Base-by-base conservation (phyloP, 495 filamentous ascomycete genomes). In the Talaromyces ruber region DNA sequence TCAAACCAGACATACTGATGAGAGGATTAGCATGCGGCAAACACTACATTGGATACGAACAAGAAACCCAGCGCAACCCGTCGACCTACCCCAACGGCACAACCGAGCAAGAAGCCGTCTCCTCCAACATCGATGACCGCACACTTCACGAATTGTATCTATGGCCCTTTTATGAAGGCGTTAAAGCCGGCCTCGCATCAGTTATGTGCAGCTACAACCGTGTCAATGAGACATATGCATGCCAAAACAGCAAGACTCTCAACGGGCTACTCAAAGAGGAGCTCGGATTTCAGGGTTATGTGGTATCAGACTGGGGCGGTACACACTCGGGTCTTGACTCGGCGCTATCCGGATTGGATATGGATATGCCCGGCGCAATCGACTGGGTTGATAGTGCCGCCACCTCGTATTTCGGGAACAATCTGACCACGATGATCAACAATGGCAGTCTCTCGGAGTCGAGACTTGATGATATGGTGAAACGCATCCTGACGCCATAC, bases 201-300 rank as follows among this genome's bases (percentile, higher is more conserved):
- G 70, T 96, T 64, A 97, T 98, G 94, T 97, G 93, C 78, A 90
- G 88, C 14, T 98, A 98, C 81, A 87, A 94, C 61, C 90, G 94
- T 70, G 77, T 86, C 71, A 90, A 90, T 76, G 88, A 89, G 76
- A 86, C 80, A 75, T 86, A 87, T 62, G 81, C 71, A 51, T 90
- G 84, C 70, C 79, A 83, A 58, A 88, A 88, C 76, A 91, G 87
- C 50, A 85, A 92, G 70, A 79, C 80, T 4, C 68, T 92, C 56
- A 96, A 96, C 76, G 84, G 88, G 70, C 69, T 96, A n/a, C 83
- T 98, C 59, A 98, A 98, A 79, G 79, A 85, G 58, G 94, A 97
- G 70, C 80, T 97, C 5, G 93, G 89, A 25, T 98, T 96, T 81
- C 93, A 97, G 75, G 93, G 93, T 7, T 96, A 96, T 68, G 80